Percentiles rank a stretch among this genome's conserved stretches.
These are phyloP conservation scores for Boletus insuetus DNA, from an alignment of 768 basidiomycete species.

Conservation along the genomic window DNA sequence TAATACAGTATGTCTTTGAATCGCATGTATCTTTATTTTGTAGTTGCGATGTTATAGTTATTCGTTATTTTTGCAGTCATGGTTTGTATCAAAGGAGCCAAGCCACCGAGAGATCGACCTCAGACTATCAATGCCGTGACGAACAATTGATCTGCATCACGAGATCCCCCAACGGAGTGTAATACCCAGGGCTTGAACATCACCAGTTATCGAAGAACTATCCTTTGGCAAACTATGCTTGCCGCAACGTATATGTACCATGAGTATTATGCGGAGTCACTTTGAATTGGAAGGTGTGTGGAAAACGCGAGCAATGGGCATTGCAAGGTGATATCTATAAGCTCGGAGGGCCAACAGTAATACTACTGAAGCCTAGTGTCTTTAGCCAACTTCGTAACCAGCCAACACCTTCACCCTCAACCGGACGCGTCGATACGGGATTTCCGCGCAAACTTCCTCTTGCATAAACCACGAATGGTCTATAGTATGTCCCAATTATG, in stretches of 20 bases:
- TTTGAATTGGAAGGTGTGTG: no score
- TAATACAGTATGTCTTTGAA: background rate
- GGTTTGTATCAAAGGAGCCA: no score
- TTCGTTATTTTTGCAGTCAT: background rate
- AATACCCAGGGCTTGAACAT: no score
- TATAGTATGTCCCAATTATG: slow-evolving; percentile 31
- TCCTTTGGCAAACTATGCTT: no score
- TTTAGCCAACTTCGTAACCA: slow-evolving; percentile 31
- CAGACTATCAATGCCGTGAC: no score
- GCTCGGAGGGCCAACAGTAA: slow-evolving; percentile 26
- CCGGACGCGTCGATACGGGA: slow-evolving; percentile 9
- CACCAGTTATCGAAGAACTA: no score
- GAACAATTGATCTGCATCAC: no score
- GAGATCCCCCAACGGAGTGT: no score
- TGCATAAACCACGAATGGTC: slow-evolving; percentile 26
- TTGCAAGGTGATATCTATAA: slow-evolving; percentile 9
- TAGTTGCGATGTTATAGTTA: background rate
- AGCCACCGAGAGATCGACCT: no score
- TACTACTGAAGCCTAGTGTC: slow-evolving; percentile 28
- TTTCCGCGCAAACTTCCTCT: slow-evolving; percentile 16
- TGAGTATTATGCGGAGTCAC: no score
- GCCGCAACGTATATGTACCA: no score
- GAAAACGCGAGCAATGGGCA: background rate
- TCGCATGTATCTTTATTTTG: background rate
- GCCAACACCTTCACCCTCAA: slow-evolving; percentile 30